Evolutionary conservation across 2,329 filamentous ascomycete genomes (phyloP).

Genomic region (Alternaria conjuncta): DNA sequence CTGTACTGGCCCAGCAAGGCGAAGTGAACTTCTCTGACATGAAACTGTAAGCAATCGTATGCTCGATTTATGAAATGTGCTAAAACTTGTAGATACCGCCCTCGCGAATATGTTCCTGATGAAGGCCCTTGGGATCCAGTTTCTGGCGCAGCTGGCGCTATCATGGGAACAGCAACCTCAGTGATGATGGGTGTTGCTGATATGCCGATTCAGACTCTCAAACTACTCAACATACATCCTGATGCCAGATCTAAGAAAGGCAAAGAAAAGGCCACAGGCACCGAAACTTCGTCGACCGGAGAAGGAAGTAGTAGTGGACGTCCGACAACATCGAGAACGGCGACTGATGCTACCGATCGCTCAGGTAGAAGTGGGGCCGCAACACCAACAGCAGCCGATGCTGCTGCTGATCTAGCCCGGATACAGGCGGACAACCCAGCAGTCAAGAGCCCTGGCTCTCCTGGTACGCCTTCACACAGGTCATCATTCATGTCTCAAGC

Average conservation of each 20-base stretch:
- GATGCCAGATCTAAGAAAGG: constrained; percentile 40
- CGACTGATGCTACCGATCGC: constrained; percentile 15
- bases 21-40: constrained; percentile 46
- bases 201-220: constrained; percentile 63
- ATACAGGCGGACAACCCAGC: constrained; percentile 15
- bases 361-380: constrained; percentile 26
- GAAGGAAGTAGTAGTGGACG: constrained; percentile 24
- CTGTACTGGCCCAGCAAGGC: constrained; percentile 46
- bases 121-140: constrained; percentile 50
- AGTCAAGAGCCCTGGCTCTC: constrained; percentile 17
- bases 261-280: constrained; percentile 27
- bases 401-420: constrained; percentile 8
- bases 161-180: constrained; percentile 82
- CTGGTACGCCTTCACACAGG: constrained; percentile 31
- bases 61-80: not conserved
- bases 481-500: constrained; percentile 43
- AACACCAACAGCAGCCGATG: constrained; percentile 26
- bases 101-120: constrained; percentile 49
- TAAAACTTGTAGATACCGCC: constrained; percentile 39
- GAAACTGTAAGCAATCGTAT: constrained; percentile 41
- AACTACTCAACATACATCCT: constrained; percentile 55
- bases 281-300: constrained; percentile 15
- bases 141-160: constrained; percentile 68
- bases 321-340: constrained; percentile 16
- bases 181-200: constrained; percentile 86